These are phyloP conservation scores for Hortiboletus campestris DNA, from an alignment of 768 basidiomycete genomes.

Conservation along the genomic window DNA sequence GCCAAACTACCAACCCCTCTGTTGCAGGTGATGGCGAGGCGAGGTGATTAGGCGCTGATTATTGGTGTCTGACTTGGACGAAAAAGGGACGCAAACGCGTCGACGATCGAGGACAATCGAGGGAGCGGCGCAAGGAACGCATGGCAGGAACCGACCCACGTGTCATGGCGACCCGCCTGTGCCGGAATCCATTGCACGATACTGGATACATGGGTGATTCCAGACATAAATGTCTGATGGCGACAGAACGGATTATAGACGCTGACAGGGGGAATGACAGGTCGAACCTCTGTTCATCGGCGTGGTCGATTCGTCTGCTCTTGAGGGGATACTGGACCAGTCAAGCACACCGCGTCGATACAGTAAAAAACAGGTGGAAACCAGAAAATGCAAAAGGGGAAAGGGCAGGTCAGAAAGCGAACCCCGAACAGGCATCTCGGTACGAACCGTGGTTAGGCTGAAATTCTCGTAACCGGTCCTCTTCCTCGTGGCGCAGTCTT, in stretches of 20 bases:
- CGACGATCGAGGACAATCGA: background rate
- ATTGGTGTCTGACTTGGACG: background rate
- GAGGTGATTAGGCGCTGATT: background rate
- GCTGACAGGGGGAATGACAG: background rate
- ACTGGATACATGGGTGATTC: background rate
- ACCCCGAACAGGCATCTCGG: background rate
- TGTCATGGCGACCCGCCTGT: slow-evolving; percentile 1
- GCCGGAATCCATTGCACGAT: slow-evolving; percentile 1
- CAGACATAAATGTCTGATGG: background rate
- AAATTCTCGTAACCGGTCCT: slow-evolving; percentile 13
- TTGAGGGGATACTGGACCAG: slow-evolving; percentile 1
- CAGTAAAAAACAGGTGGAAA: background rate
- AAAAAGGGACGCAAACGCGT: background rate
- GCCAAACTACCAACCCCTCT: background rate
- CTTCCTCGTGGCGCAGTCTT: slow-evolving; percentile 19
- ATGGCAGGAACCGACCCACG: background rate
- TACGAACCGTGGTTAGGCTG: background rate
- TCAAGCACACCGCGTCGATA: background rate
- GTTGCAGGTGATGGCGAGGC: background rate
- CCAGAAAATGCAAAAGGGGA: background rate
- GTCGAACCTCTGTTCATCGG: slow-evolving; percentile 1
- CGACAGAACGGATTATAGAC: background rate
- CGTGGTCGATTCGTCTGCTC: slow-evolving; percentile 5
- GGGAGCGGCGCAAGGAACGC: background rate
- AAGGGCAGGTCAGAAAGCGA: slow-evolving; percentile 12